Percentiles rank a stretch among this genome's conserved stretches.
phyloP scores from a whole-genome alignment of 176 grass and related monocot genomes.

The Bolboschoenus planiculmis region DNA sequence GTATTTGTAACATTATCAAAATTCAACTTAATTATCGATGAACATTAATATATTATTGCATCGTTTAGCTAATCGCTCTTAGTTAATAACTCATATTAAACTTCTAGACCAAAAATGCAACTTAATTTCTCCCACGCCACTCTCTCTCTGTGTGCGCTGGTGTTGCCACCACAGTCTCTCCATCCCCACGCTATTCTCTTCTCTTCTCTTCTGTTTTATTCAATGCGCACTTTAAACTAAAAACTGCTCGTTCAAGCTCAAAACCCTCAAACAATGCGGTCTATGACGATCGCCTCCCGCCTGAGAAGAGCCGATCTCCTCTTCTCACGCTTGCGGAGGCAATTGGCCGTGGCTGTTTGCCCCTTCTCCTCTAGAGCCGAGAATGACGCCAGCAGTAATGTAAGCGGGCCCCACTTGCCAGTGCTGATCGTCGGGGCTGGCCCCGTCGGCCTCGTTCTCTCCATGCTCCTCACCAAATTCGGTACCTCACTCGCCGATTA shows the following conservation, averaged over 20 bases:
- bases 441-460: constrained; percentile 83
- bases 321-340: not conserved
- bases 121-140: not conserved
- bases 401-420: constrained; percentile 45
- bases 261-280: not conserved
- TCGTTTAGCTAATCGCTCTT: not conserved
- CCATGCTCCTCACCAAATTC: constrained; percentile 83
- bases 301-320: not conserved
- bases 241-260: not conserved
- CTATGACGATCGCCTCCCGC: not conserved
- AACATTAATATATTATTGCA: too few relatives aligned
- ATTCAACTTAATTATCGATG: too few relatives aligned
- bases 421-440: constrained; percentile 89
- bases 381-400: not conserved
- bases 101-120: too few relatives aligned
- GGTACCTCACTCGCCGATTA: constrained; percentile 28
- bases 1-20: too few relatives aligned
- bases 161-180: not conserved
- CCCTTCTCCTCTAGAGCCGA: constrained; percentile 13
- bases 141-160: not conserved
- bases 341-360: not conserved
- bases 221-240: not conserved
- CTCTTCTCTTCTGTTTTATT: not conserved
- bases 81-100: too few relatives aligned
- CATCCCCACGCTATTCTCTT: too few relatives aligned